These are phyloP conservation scores for sweet orange (Citrus sinensis) DNA, from an alignment of 345 rosid genomes.

Conservation along the genomic window DVS_A1.0 CM039169.1:4729001-4729500, in stretches of 20 bases:
- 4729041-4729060: neutral
- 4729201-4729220: neutral
- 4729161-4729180: neutral
- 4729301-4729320: too few species aligned
- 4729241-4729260: neutral
- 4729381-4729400: too few species aligned
- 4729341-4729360: neutral
- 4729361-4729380: neutral
- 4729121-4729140: neutral
- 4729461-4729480: neutral
- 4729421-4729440: neutral
- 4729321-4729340: neutral
- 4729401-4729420: neutral
- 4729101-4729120: neutral
- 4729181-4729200: neutral
- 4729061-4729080: neutral
- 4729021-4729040: neutral
- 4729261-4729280: conserved; percentile 13
- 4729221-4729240: neutral
- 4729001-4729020: too few species aligned
- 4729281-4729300: neutral
- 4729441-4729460: neutral
- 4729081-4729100: neutral
- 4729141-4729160: neutral
- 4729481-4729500: neutral